Conservation (phyloP, 2,329 filamentous ascomycete species). For the Phaeosphaeria sp. region DNA sequence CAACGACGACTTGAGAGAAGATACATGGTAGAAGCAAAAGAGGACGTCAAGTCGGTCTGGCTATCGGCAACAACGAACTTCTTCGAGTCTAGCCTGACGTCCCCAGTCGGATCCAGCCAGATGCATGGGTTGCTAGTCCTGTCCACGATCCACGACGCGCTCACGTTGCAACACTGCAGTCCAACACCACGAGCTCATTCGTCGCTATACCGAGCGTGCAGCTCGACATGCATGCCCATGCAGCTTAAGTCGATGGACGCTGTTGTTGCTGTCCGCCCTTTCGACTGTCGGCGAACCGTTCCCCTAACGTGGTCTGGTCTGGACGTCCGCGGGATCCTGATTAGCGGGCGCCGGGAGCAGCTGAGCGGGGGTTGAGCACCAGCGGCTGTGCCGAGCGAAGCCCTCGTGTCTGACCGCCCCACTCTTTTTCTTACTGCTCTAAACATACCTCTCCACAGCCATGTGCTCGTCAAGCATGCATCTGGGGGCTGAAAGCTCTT, state of each 20-base stretch:
- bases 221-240: constrained; percentile 22
- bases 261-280: constrained; percentile 33
- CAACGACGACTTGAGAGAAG: constrained; percentile 14
- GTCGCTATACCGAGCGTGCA: constrained; percentile 14
- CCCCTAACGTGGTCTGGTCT: constrained; percentile 19
- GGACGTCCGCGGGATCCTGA: constrained; percentile 25
- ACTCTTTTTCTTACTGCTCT: constrained; percentile 42
- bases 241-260: constrained; percentile 24
- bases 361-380: constrained; percentile 28
- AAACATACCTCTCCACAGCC: constrained; percentile 37
- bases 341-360: constrained; percentile 23
- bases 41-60: constrained; percentile 41
- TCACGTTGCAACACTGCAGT: constrained; percentile 13
- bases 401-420: constrained; percentile 41
- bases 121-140: constrained; percentile 20
- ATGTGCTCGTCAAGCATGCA: constrained; percentile 31
- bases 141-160: constrained; percentile 20
- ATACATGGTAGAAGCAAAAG: background rate
- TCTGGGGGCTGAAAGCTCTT: constrained; percentile 39
- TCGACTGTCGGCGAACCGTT: constrained; percentile 12
- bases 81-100: constrained; percentile 26
- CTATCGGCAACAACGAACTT: constrained; percentile 21
- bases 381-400: constrained; percentile 40
- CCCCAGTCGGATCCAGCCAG: constrained; percentile 21
- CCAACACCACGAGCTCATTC: constrained; percentile 15